These are phyloP conservation scores for Scheffersomyces lignicola DNA, from an alignment of 1,139 yeast genomes.

Conservation along the genomic window DNA sequence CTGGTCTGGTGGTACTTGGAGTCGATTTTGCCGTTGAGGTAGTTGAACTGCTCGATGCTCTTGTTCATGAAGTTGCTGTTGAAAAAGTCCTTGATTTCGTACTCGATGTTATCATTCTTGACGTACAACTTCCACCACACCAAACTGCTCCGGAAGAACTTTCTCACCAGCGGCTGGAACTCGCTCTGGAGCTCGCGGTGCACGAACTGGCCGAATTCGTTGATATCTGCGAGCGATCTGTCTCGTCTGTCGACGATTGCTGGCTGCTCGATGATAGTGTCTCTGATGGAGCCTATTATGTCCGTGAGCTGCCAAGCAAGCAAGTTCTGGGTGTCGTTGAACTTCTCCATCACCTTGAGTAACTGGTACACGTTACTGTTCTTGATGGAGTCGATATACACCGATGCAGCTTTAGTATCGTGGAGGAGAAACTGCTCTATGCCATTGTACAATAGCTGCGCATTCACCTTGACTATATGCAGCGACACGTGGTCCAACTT, in stretches of 20 bases:
- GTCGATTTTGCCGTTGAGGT: slow-evolving; percentile 37
- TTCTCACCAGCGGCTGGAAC: slow-evolving; percentile 32
- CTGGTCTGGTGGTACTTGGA: slow-evolving; percentile 13
- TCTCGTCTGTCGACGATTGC: slow-evolving; percentile 8
- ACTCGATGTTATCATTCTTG: slow-evolving; percentile 48
- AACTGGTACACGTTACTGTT: slow-evolving; percentile 40
- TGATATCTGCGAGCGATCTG: slow-evolving; percentile 20
- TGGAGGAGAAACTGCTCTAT: slow-evolving; percentile 28
- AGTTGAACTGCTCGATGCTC: slow-evolving; percentile 42
- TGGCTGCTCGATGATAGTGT: slow-evolving; percentile 6
- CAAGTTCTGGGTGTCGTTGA: slow-evolving; percentile 18
- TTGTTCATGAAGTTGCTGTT: slow-evolving; percentile 35
- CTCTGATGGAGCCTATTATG: slow-evolving; percentile 12
- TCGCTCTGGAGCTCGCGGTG: slow-evolving; percentile 40
- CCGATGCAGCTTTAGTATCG: slow-evolving; percentile 35
- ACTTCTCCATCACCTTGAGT: slow-evolving; percentile 32
- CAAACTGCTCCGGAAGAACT: slow-evolving; percentile 31
- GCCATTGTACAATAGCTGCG: slow-evolving; percentile 29
- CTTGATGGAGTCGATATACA: slow-evolving; percentile 29
- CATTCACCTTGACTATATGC: slow-evolving; percentile 38
- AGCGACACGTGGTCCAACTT: slow-evolving; percentile 18
- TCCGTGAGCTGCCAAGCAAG: slow-evolving; percentile 24
- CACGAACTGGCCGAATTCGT: slow-evolving; percentile 29
- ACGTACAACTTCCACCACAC: slow-evolving; percentile 48
- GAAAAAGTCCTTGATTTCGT: slow-evolving; percentile 43